These are phyloP conservation scores for Cucurbita maxima DNA, from an alignment of 306 rosid genomes.

Conservation along the genomic window DNA sequence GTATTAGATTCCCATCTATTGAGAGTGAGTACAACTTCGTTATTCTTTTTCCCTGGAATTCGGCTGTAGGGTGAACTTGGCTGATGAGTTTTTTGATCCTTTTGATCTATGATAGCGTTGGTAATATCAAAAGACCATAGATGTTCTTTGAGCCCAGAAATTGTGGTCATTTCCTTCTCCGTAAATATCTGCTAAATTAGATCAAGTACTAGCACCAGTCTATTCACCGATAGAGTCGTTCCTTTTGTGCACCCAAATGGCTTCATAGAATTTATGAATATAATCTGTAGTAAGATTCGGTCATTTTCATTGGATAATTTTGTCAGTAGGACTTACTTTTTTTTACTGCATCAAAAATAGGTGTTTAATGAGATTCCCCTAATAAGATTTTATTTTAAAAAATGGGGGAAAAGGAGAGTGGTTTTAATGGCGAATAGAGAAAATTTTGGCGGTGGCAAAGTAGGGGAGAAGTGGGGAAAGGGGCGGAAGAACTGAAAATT, in stretches of 20 bases:
- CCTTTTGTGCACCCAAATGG: not conserved
- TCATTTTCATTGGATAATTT: not conserved
- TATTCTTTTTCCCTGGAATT: not conserved
- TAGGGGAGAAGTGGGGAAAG: not conserved
- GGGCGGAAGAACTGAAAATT: not conserved
- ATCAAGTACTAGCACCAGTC: not conserved
- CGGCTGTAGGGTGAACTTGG: not conserved
- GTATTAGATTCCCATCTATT: slow-evolving; percentile 81
- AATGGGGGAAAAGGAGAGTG: not conserved
- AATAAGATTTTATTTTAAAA: not conserved
- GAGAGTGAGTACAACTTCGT: slow-evolving; percentile 48
- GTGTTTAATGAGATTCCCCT: not conserved
- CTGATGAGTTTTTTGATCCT: not conserved
- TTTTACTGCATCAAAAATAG: not conserved
- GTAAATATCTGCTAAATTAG: not conserved
- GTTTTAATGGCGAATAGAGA: not conserved
- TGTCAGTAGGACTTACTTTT: not conserved
- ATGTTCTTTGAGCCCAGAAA: no score
- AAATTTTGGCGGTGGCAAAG: not conserved
- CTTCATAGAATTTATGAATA: not conserved
- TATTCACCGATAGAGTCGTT: not conserved
- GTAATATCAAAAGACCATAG: no score
- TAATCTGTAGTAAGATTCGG: not conserved
- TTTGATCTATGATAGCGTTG: not conserved
- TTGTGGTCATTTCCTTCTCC: not conserved